phyloP scores from a whole-genome alignment of 805 yeast species.

The Ogataea dorogensis region DNA sequence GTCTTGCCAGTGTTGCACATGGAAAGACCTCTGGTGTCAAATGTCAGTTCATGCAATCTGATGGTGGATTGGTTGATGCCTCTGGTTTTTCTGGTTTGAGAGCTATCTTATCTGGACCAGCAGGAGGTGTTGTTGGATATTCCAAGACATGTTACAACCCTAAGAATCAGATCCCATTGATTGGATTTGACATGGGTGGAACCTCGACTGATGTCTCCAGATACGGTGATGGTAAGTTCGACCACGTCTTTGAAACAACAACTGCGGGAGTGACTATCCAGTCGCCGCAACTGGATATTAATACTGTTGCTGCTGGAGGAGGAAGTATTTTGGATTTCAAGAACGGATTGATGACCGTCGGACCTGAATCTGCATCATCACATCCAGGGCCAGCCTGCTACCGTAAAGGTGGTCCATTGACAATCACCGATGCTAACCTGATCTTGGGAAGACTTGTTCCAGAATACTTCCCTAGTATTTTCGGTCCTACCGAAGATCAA shows the following conservation, averaged over 20 bases:
- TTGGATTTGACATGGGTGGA: constrained; percentile 92
- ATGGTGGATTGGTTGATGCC: constrained; percentile 91
- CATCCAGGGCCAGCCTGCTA: constrained; percentile 89
- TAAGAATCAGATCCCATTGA: constrained; percentile 55
- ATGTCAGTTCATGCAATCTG: constrained; percentile 91
- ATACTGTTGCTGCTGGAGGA: constrained; percentile 40
- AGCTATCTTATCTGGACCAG: constrained; percentile 94
- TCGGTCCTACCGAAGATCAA: constrained; percentile 75
- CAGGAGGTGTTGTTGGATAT: constrained; percentile 96
- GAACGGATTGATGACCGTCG: constrained; percentile 71
- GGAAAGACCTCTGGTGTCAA: constrained; percentile 43
- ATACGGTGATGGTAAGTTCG: constrained; percentile 61
- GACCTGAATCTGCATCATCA: constrained; percentile 82
- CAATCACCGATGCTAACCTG: constrained; percentile 81
- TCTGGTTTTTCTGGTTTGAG: constrained; percentile 78
- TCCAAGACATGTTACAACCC: constrained; percentile 74
- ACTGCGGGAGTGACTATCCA: constrained; percentile 84
- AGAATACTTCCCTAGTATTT: constrained; percentile 71
- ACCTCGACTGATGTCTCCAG: constrained; percentile 85
- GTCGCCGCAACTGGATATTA: constrained; percentile 79
- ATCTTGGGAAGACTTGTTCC: constrained; percentile 67
- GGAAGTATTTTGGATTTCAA: constrained; percentile 65
- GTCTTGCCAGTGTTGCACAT: constrained; percentile 38
- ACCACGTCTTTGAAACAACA: constrained; percentile 78
- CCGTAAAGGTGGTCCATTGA: constrained; percentile 78